Percentiles rank a stretch among this genome's conserved stretches.
phyloP scores from a whole-genome alignment of 1,139 yeast genomes.

The Petasospora fabianii region DNA sequence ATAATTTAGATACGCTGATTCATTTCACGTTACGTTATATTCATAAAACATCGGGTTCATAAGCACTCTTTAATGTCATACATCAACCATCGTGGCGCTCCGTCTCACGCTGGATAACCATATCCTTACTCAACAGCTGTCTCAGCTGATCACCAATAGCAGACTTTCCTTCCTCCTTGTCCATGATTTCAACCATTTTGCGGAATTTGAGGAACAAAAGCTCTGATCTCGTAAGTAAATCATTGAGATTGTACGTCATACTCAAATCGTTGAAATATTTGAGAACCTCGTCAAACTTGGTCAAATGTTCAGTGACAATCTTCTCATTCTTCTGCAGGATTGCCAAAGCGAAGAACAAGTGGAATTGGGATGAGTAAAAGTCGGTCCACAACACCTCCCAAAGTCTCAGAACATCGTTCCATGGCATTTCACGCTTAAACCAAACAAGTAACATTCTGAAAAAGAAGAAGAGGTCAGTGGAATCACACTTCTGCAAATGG shows the following conservation, averaged over 20 bases:
- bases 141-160: constrained; percentile 54
- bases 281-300: constrained; percentile 83
- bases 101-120: constrained; percentile 62
- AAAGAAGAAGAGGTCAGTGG: constrained; percentile 86
- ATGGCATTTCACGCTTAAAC: constrained; percentile 89
- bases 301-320: constrained; percentile 68
- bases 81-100: constrained; percentile 17
- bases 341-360: constrained; percentile 80
- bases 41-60: background rate
- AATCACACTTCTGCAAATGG: constrained; percentile 83
- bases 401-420: constrained; percentile 70
- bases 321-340: constrained; percentile 83
- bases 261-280: constrained; percentile 90
- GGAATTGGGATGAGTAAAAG: constrained; percentile 79
- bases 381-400: constrained; percentile 97
- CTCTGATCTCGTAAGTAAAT: constrained; percentile 76
- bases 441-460: constrained; percentile 93
- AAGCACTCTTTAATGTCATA: background rate
- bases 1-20: no score
- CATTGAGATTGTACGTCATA: constrained; percentile 69
- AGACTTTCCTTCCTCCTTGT: constrained; percentile 40
- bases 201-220: constrained; percentile 74
- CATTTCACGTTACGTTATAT: no score
- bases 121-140: constrained; percentile 51
- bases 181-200: constrained; percentile 74